Evolutionary conservation across 2,329 filamentous ascomycete species (phyloP), one percentile per base, ranked within the genome.

Genomic region (Nothomitra cinnamomea): DNA sequence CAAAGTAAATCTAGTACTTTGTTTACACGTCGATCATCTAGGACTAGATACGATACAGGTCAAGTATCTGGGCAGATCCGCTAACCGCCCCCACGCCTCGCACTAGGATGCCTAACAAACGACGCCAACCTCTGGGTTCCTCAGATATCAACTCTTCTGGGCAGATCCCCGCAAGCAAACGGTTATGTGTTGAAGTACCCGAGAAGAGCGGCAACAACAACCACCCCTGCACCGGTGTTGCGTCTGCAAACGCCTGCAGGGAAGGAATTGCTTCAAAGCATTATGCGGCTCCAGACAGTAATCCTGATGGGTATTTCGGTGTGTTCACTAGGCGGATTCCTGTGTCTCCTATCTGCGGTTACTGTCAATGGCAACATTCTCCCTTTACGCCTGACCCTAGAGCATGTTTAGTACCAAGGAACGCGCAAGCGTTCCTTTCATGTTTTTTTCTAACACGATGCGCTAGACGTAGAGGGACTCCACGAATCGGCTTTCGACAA

Each of bases 111-210:
- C 35, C 48, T n/a, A 36, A 15, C 17, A 45, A 53, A 47, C 40
- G 42, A 21, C 43, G 52, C 52, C 15, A 53, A 15, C 24, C 52
- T 45, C 21, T 43, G 21, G 41, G 45, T 12, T 53, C 52, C 17
- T 53, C 52, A 17, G 52, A 53, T 13, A 21, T 42, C 24, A 53
- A 49, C 36, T 47, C 52, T 19, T 36, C 52, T 12, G 52, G n/a
- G 32, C 22, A 24, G 2, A 19, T 15, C 24, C 13, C 42, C 4
- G 42, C 40, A 2, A 53, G 35, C 21, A 53, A 53, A 22, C 41
- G 52, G 15, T 7, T 35, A 38, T 28, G 52, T 36, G n/a, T 35
- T 7, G 40, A 25, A 12, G 15, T 48, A 5, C 19, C 40, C n/a
- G 41, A 48, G 25, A 53, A 47, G 42, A 49, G 41, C 42, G 32